These are phyloP conservation scores for Diaporthe velutina DNA, from an alignment of 2,329 filamentous ascomycete genomes.

Conservation along the genomic window DNA sequence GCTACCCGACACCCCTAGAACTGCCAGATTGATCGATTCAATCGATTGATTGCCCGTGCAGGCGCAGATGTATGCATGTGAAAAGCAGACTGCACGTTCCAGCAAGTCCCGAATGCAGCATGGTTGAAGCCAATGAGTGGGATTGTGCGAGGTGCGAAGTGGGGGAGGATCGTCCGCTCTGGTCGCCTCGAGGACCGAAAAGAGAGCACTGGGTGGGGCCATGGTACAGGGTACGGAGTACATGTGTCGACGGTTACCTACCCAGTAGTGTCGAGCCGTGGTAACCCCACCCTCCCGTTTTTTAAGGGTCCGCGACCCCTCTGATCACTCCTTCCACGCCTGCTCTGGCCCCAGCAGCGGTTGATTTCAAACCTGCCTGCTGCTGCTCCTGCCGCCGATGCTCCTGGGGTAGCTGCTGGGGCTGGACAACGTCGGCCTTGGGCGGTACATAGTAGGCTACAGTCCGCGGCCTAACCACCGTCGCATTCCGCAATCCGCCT, in stretches of 20 bases:
- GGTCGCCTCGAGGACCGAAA: background rate
- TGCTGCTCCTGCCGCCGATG: background rate
- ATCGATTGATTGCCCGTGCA: conserved; percentile 6
- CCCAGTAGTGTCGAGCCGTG: background rate
- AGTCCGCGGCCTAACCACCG: background rate
- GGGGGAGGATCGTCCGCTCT: background rate
- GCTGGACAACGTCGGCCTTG: background rate
- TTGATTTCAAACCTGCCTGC: conserved; percentile 14
- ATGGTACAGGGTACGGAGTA: background rate
- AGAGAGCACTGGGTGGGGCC: background rate
- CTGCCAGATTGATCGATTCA: conserved; percentile 16
- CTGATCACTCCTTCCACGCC: conserved; percentile 4
- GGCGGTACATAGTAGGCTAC: background rate
- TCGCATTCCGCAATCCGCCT: conserved; percentile 14
- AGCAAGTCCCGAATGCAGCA: background rate
- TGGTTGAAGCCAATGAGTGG: background rate
- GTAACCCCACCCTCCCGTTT: conserved; percentile 22
- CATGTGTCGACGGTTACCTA: background rate
- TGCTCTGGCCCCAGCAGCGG: background rate
- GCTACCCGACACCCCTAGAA: background rate
- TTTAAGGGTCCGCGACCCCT: conserved; percentile 23
- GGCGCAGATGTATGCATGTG: background rate
- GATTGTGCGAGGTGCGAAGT: background rate
- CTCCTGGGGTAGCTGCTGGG: background rate
- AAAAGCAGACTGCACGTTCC: background rate